Evolutionary conservation across 208 protist species (phyloP), one percentile per base, ranked within the genome.

Genomic region (Jaenimonas drosophilae): DNA sequence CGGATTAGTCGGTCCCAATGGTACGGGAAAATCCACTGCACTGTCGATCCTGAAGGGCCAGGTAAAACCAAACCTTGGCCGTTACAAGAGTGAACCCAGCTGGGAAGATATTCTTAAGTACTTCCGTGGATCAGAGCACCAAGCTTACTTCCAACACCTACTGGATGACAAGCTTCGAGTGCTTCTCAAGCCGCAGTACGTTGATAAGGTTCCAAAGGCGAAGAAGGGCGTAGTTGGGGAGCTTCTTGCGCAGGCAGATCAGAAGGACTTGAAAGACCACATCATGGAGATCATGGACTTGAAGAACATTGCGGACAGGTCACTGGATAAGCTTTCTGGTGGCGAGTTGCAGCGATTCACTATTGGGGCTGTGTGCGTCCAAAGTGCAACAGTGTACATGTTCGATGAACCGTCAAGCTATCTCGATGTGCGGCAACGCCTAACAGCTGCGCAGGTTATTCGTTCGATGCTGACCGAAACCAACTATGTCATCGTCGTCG

Each of bases 341-440:
- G 99, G 99, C 64, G 98, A 99, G 76, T 87, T 99, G 29, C 98
- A 99, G 87, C 91, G 98, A 46, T 99, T 99, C 70, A 97, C 98
- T n/a, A 99, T 99, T 65, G 96, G 72, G 19, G 78, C 95, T 26
- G 69, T 96, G 17, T 93, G 84, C 64, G 75, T 91, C 16, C 79
- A 82, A 47, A 60, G 91, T 34, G 91, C 94, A 16, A 62, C 94
- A 25, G 87, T 98, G 30, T 99, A 99, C 76, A 99, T 99, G 97
- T 99, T 99, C 64, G 99, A 99, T 75, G 99, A 99, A 76, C 98
- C 99, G 50, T 99, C 97, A 28, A 98, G 90, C 46, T 99, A 99
- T 69, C 86, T 99, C 16, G 99, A 99, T 91, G 96, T 99, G 17
- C 96, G 94, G 49, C 98, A 99, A 78, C 87, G 99, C 59, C 69